Conservation (phyloP, 75 land plant genomes). For the Sequoia sempervirens region DNA sequence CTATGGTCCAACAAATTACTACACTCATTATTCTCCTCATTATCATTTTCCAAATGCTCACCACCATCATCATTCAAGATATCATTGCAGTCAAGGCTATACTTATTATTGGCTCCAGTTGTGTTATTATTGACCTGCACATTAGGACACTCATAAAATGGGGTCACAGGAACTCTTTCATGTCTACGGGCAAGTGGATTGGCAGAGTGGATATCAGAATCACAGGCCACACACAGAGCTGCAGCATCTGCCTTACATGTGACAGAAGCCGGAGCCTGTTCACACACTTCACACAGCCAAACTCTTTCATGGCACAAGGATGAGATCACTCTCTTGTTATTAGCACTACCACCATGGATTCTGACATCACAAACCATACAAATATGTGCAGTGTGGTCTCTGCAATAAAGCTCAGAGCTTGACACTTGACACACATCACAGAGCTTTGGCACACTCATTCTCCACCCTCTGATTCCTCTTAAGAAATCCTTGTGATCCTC, state of each 20-base stretch:
- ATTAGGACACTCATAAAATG: constrained; percentile 34
- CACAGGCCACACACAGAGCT: constrained; percentile 75
- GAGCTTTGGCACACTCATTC: constrained; percentile 7
- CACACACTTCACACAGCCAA: constrained; percentile 88
- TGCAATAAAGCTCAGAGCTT: constrained; percentile 42
- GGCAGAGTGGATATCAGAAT: constrained; percentile 83
- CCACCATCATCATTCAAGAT: neutral
- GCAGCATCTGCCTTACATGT: constrained; percentile 93
- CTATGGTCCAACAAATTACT: constrained; percentile 4
- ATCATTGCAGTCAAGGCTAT: constrained; percentile 7
- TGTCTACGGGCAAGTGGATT: constrained; percentile 81
- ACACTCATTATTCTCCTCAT: constrained; percentile 9
- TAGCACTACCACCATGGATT: constrained; percentile 52
- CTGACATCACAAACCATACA: constrained; percentile 59
- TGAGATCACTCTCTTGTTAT: neutral
- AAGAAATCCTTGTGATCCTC: constrained; percentile 4
- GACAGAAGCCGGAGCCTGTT: constrained; percentile 75
- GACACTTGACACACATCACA: constrained; percentile 9
- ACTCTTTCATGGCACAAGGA: constrained; percentile 71
- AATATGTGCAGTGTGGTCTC: constrained; percentile 65
- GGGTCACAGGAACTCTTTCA: constrained; percentile 60
- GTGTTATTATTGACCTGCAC: neutral
- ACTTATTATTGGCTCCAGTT: neutral
- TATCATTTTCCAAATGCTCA: neutral
- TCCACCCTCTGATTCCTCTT: constrained; percentile 9